Evolutionary conservation across 2,329 filamentous ascomycete genomes (phyloP), one percentile per base, ranked within the genome.

Genomic region (Exophiala aquamarina): DNA sequence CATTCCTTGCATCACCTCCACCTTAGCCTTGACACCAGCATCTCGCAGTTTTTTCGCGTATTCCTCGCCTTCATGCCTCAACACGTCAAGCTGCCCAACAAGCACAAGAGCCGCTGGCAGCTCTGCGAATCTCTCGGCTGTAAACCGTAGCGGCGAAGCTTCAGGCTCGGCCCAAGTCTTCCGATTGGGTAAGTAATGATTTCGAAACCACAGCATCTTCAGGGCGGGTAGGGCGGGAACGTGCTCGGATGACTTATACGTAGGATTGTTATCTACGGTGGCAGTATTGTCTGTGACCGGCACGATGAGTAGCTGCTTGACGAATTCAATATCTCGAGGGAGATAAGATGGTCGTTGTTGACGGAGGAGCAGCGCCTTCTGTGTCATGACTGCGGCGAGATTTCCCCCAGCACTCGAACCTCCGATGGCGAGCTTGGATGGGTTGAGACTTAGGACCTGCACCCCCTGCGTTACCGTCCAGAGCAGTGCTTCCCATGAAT

Each of bases 281-380:
- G 76, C 77, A 0, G 75, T 80, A 63, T 81, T 81, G 61, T 82
- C 78, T 21, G 71, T 75, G 7, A 82, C 78, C 1, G 79, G 78
- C 3, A 81, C 76, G 14, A 74, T 74, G 39, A 82, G 74, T 10
- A 82, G 63, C 59, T 81, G 78, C 3, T 71, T 61, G 1, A 59
- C 56, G 61, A 77, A 74, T 9, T 62, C 63, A 10, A 69, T 67
- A 6, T 49, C 23, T 23, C 38, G 19, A 19, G 19, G 21, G 15
- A 19, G 3, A 26, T 35, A 19, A 29, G 36, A 26, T 11, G 23
- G 23, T 11, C 23, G 23, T 26, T 26, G 23, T 26, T 26, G 23
- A 11, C 23, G 23, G 6, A 26, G 23, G 6, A 26, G 23, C 11
- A 26, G 23, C 23, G 23, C 23, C 23, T 26, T 26, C 23, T 26